These are phyloP conservation scores for Calocybe indica DNA, from an alignment of 768 basidiomycete genomes.

Conservation along the genomic window DNA sequence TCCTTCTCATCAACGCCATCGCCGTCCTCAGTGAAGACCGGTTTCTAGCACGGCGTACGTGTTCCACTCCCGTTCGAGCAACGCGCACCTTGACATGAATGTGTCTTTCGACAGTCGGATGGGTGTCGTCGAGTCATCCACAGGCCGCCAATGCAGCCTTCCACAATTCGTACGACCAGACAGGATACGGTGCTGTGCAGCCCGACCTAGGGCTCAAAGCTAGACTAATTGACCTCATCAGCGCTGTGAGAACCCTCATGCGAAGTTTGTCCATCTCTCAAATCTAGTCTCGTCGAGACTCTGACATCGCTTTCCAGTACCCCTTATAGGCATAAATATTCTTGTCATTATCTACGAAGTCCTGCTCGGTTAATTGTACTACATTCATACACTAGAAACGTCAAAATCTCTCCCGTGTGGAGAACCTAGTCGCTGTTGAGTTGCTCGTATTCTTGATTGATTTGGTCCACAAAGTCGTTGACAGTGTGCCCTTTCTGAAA, in stretches of 20 bases:
- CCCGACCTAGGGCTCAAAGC: conserved; percentile 75
- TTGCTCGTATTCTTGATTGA: conserved; percentile 64
- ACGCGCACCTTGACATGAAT: conserved; percentile 10
- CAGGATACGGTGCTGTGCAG: conserved; percentile 45
- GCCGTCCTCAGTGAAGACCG: conserved; percentile 95
- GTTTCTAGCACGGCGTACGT: conserved; percentile 87
- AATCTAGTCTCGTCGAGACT: conserved; percentile 7
- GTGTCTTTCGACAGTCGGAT: conserved; percentile 60
- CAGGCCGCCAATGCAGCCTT: conserved; percentile 52
- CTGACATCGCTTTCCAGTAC: conserved; percentile 50
- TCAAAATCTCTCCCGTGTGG: not conserved
- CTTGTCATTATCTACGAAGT: conserved; percentile 85
- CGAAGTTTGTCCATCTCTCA: conserved; percentile 64
- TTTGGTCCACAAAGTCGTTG: conserved; percentile 71
- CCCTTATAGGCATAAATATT: conserved; percentile 83
- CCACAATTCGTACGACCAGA: conserved; percentile 65
- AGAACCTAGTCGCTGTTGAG: conserved; percentile 38
- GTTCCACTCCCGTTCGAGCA: conserved; percentile 1
- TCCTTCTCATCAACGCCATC: conserved; percentile 91
- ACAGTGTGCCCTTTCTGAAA: conserved; percentile 66
- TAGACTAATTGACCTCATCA: conserved; percentile 86
- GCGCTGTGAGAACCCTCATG: conserved; percentile 94
- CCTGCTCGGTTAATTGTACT: conserved; percentile 43
- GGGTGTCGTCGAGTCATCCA: conserved; percentile 63
- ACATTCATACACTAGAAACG: conserved; percentile 1